Base-by-base conservation (phyloP, 768 basidiomycete species). In the Polyporus arcularius region DNA sequence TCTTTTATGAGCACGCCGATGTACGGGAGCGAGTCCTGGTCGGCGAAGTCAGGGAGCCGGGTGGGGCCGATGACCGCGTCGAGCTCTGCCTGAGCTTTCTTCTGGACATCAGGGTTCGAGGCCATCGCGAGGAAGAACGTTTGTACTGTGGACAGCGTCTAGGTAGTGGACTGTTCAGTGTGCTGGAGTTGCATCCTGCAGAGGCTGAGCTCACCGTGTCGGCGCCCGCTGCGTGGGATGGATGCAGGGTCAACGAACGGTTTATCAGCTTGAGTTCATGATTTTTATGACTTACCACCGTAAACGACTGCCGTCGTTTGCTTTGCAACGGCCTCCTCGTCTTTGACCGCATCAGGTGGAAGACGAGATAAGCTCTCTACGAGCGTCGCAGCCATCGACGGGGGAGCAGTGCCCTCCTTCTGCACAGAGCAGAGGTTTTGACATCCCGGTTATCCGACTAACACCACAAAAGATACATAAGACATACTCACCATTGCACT, bases 81-180 rank as follows among this genome's bases (percentile, higher is more conserved):
- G 16, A 75, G 59, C 53, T 75, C 70, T 15, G 54, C 63, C 16
- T 71, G 74, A 0, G 73, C 73, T 26, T 63, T 70, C 35, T 46
- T 28, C 48, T 71, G 72, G 9, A 67, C 64, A 3, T 67, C 68
- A 3, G 72, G 72, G 48, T 67, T 65, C 12, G 63, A 52, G 12
- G 67, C 65, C 69, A 73, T 70, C n/a, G 69, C 73, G n/a, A 74
- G 56, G 45, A 72, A 64, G 56, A 74, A 70, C 4, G 65, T 66
- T 38, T 61, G 60, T 4, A 72, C 47, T 0, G 69, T 48, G 11
- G 72, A 71, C 3, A 65, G 56, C 4, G 69, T 65, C 71, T 72
- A 35, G 35, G 35, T 35, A 11, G 35, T 11, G 11, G 7, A 35
- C 11, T 35, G 35, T 3, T 35, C 35, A 35, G 35, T 35, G 11